Base-by-base conservation (phyloP, 2,329 filamentous ascomycete genomes). In the Colletotrichum ledebouriae region DNA sequence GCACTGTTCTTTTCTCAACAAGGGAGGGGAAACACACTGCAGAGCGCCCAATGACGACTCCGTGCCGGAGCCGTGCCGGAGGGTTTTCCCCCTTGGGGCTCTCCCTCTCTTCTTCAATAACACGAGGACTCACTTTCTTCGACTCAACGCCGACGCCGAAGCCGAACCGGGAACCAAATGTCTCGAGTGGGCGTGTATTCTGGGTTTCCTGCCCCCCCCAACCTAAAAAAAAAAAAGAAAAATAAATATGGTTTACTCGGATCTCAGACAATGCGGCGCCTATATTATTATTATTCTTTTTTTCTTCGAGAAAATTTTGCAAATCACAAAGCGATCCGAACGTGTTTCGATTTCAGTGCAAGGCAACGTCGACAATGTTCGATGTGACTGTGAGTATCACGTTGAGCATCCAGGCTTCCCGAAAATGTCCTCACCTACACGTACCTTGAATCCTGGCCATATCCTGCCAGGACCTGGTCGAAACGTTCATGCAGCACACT, bases 1-100 rank as follows among this genome's bases (percentile, higher is more conserved):
- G 17, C 55, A 53, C 50, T 15, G 65, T 68, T 68, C 65, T 64
- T 64, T 68, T 68, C 61, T 68, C 65, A 68, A 60, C 55, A 68
- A 68, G 65, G 65, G 60, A 58, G 60, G 60, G 53, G 41, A 34
- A 37, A 42, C 47, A 50, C 56, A 13, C 42, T 12, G 44, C 57
- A 17, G 42, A 42, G 34, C 39, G 47, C 13, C 25, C 47, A 37
- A 68, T 56, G 65, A 65, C 61, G 61, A 37, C 47, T 29, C 42
- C 20, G 22, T 53, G 64, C 52, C 58, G 57, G 29, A 58, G 22
- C 42, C 20, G 22, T 53, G 64, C 52, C 58, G 57, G 29, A 58
- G 22, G 29, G 3, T 25, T 34, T n/a, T 17, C 25, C 47, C 58
- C 34, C 52, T 55, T 17, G 34, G 17, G 63, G 34, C 33, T 22